phyloP scores from a whole-genome alignment of 176 grass and related monocot species.

The Poa annua region DNA sequence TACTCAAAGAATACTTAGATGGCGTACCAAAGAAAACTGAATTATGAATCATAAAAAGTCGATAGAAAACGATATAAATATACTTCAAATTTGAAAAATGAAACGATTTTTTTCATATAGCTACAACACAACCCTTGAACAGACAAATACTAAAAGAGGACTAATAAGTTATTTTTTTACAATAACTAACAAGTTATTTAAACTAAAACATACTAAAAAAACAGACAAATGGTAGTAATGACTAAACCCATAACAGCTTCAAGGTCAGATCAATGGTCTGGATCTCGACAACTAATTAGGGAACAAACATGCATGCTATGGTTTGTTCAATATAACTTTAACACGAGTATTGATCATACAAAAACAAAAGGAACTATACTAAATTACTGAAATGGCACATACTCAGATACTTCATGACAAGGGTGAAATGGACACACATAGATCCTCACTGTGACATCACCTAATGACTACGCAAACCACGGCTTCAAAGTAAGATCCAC shows the following conservation, averaged over 20 bases:
- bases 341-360: not conserved
- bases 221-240: not conserved
- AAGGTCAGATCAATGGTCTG: slow-evolving; percentile 11
- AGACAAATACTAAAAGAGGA: not conserved
- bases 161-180: not conserved
- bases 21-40: not conserved
- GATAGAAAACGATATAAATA: not conserved
- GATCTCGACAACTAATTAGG: not conserved
- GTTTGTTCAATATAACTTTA: not conserved
- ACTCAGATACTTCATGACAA: not conserved
- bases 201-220: not conserved
- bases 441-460: not conserved
- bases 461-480: not conserved
- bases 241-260: slow-evolving; percentile 16
- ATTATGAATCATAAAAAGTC: not conserved
- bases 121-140: not conserved
- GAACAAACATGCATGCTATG: not conserved
- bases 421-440: not conserved
- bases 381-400: not conserved
- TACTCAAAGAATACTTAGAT: not conserved
- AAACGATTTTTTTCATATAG: not conserved
- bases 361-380: not conserved
- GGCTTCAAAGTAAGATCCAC: not conserved
- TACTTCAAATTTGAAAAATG: not conserved
- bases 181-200: not conserved